phyloP scores from a whole-genome alignment of 352 stramenopile species.

The Pythium insidiosum region DNA sequence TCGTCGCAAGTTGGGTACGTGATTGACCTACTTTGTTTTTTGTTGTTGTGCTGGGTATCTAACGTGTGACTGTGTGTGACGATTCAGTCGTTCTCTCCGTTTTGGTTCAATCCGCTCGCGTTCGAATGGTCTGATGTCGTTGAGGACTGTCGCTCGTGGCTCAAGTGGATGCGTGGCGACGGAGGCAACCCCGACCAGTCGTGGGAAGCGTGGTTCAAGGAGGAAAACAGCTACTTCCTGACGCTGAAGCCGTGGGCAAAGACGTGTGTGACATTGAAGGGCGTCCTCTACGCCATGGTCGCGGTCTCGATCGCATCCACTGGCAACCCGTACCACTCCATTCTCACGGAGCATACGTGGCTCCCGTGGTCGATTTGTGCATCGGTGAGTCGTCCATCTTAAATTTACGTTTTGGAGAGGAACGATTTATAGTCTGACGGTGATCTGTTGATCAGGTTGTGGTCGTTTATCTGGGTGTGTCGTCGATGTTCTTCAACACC shows the following conservation, averaged over 20 bases:
- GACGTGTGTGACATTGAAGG: conserved; percentile 78
- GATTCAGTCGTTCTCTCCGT: conserved; percentile 80
- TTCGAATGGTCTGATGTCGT: conserved; percentile 90
- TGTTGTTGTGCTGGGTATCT: conserved; percentile 1
- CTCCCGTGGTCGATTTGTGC: conserved; percentile 23
- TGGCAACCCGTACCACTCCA: conserved; percentile 25
- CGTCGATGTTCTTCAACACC: conserved; percentile 22
- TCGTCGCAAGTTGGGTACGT: conserved; percentile 78
- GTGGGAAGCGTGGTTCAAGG: conserved; percentile 90
- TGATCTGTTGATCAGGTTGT: conserved; percentile 2
- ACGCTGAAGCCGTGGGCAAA: conserved; percentile 78
- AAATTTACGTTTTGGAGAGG: neutral
- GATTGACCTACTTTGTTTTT: neutral
- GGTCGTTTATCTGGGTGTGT: conserved; percentile 19
- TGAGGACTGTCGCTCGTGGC: conserved; percentile 60
- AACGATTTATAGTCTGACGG: neutral
- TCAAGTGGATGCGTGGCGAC: conserved; percentile 82
- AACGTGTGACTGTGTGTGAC: neutral
- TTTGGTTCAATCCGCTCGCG: conserved; percentile 96
- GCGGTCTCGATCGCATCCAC: conserved; percentile 67
- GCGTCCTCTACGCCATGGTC: conserved; percentile 71
- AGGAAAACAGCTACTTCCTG: conserved; percentile 87
- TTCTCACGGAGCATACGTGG: conserved; percentile 18
- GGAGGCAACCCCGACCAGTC: conserved; percentile 83
- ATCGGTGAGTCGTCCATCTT: conserved; percentile 10